These are phyloP conservation scores for Diplotaxis tenuifolia DNA, from an alignment of 345 rosid genomes.

Conservation along the genomic window DNA sequence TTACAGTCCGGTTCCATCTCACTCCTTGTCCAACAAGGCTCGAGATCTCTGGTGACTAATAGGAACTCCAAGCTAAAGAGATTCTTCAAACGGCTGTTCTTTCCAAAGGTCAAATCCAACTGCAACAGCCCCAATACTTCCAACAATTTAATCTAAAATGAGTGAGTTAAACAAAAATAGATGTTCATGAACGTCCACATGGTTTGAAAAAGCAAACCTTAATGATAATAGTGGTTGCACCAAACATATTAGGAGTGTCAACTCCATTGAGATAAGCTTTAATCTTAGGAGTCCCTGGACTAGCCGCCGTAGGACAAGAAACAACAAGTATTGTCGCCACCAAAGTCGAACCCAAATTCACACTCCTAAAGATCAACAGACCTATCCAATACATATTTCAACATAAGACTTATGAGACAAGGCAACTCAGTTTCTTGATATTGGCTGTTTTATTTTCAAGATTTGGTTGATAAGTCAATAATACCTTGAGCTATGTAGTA, in stretches of 20 bases:
- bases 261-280: slow-evolving; percentile 97
- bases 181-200: background rate
- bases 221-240: slow-evolving; percentile 69
- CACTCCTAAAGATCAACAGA: slow-evolving; percentile 52
- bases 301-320: slow-evolving; percentile 84
- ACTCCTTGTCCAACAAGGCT: too few relatives aligned
- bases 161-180: background rate
- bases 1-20: too few relatives aligned
- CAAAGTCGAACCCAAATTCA: slow-evolving; percentile 58
- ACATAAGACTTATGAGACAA: background rate
- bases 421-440: slow-evolving; percentile 22
- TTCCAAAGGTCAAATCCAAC: slow-evolving; percentile 87
- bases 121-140: slow-evolving; percentile 89
- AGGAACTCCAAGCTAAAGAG: too few relatives aligned
- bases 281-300: slow-evolving; percentile 92
- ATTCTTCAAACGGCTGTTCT: too few relatives aligned
- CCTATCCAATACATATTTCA: slow-evolving; percentile 62
- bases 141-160: slow-evolving; percentile 53
- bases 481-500: slow-evolving; percentile 59
- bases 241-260: slow-evolving; percentile 90
- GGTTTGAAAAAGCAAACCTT: slow-evolving; percentile 52
- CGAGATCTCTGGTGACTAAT: too few relatives aligned
- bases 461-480: background rate
- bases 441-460: background rate
- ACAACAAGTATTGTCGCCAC: slow-evolving; percentile 72